Base-by-base conservation (phyloP, 2,329 filamentous ascomycete species). In the Ascochyta koolunga region DNA sequence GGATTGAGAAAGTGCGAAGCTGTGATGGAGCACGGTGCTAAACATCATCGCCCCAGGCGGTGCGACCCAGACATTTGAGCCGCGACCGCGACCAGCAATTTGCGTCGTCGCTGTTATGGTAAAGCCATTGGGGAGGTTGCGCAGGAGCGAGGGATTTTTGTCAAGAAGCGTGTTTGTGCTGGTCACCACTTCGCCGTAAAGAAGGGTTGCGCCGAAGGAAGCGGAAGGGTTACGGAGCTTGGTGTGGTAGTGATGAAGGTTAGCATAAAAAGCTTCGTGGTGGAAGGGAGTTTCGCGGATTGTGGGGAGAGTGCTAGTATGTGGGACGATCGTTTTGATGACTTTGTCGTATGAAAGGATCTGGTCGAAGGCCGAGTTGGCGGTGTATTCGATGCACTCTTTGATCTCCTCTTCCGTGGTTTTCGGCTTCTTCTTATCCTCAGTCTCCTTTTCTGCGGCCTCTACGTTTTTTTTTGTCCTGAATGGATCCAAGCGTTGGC, bases 141-240 rank as follows among this genome's bases (percentile, higher is more conserved):
- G 83, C 31, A 97, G 84, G 21, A 97, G 79, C 25, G 86, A 86
- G 0, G 86, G 84, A 69, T 99, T 99, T 89, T 95, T 96, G 68
- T 98, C 95, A 6, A 97, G 82, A 5, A 98, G 80, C 0, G 93
- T 96, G 76, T 93, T 96, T 24, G 95, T 99, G 72, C 91, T 96
- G 2, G 93, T 97, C 15, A 97, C 82, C 6, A 96, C 91, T 72
- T 97, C 91, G 47, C 89, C 93, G 68, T 98, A 98, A 60, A 98
- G 79, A 3, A 99, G 75, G 44, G 84, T 79, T 44, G 87, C 84
- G 4, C 95, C 95, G 80, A 96, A 98, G 21, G 84, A 77, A 3
- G 72, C 74, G 6, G 83, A 78, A 0, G 86, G 82, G 39, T 85
- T 82, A 27, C 76, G 74, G 1, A 83, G 80, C 41, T 83, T 81